Percentiles rank a stretch among this genome's conserved stretches.
Conservation (phyloP, 768 basidiomycete genomes). For the Antrodiella citrinella region DNA sequence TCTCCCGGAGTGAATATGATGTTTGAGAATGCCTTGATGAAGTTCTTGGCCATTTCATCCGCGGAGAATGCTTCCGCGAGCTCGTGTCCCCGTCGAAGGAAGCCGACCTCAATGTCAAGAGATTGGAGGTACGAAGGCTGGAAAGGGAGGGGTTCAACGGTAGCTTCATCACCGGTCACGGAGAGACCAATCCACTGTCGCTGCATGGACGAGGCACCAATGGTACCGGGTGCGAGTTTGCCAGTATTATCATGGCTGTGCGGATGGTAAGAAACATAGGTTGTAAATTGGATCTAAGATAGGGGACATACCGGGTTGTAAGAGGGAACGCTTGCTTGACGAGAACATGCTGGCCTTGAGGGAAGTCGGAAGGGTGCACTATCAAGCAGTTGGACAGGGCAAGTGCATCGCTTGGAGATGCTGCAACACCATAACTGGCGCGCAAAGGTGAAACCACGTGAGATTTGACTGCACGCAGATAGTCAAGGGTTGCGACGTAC, state of each 20-base stretch:
- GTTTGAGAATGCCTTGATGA: slow-evolving; percentile 68
- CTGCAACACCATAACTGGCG: slow-evolving; percentile 20
- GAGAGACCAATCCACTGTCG: slow-evolving; percentile 90
- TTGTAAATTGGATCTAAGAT: background rate
- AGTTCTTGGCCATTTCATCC: slow-evolving; percentile 75
- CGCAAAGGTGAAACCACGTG: background rate
- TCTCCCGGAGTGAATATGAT: slow-evolving; percentile 64
- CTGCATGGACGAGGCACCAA: slow-evolving; percentile 74
- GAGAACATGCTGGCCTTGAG: slow-evolving; percentile 62
- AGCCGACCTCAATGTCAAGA: slow-evolving; percentile 74
- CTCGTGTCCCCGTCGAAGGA: slow-evolving; percentile 45
- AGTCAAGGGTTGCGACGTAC: slow-evolving; percentile 13
- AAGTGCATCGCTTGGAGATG: slow-evolving; percentile 29
- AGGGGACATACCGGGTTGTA: slow-evolving; percentile 55
- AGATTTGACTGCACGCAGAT: background rate
- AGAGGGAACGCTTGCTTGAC: slow-evolving; percentile 65
- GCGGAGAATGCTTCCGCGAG: slow-evolving; percentile 68
- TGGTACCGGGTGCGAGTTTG: slow-evolving; percentile 53
- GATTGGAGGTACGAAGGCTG: slow-evolving; percentile 61
- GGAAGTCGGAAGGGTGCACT: slow-evolving; percentile 73
- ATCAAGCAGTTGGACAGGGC: slow-evolving; percentile 79
- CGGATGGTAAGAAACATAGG: background rate
- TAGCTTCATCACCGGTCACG: slow-evolving; percentile 63
- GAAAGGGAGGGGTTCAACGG: slow-evolving; percentile 48
- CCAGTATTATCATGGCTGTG: slow-evolving; percentile 72